A percentile compares a stretch with the other conserved stretches of the same genome.
Conservation (phyloP, 176 grass and related monocot species). For the Carex parvula region DNA sequence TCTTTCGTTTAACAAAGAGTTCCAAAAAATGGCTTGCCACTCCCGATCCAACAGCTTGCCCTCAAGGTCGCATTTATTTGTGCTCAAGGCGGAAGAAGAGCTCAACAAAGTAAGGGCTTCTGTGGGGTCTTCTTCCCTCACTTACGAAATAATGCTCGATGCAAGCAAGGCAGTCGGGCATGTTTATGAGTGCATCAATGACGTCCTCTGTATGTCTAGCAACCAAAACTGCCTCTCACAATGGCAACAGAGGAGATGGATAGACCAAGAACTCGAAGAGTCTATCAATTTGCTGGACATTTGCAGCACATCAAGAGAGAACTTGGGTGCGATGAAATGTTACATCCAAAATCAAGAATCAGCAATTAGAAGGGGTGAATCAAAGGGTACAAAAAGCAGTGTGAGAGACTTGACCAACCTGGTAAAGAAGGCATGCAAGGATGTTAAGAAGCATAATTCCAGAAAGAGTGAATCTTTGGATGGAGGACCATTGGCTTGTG, state of each 20-base stretch:
- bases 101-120: slow-evolving; percentile 15
- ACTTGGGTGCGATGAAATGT: slow-evolving; percentile 33
- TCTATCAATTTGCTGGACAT: slow-evolving; percentile 26
- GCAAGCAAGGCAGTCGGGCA: slow-evolving; percentile 5
- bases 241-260: slow-evolving; percentile 30
- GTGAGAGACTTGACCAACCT: slow-evolving; percentile 31
- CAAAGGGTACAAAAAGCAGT: slow-evolving; percentile 20
- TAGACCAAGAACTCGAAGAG: slow-evolving; percentile 31
- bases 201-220: slow-evolving; percentile 31
- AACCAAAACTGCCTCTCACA: slow-evolving; percentile 37
- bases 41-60: slow-evolving; percentile 36
- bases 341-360: slow-evolving; percentile 38
- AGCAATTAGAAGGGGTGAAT: slow-evolving; percentile 36
- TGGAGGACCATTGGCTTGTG: neutral
- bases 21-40: slow-evolving; percentile 20
- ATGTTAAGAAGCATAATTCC: slow-evolving; percentile 36
- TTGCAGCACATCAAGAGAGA: slow-evolving; percentile 42
- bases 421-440: slow-evolving; percentile 46
- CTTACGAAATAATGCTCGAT: neutral
- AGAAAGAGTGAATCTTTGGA: slow-evolving; percentile 30
- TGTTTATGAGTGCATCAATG: slow-evolving; percentile 29
- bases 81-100: slow-evolving; percentile 36
- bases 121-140: slow-evolving; percentile 6
- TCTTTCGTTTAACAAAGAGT: neutral
- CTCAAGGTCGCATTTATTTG: neutral